Evolutionary conservation across 345 rosid genomes (phyloP).

Genomic region (Pistacia atlantica): DNA sequence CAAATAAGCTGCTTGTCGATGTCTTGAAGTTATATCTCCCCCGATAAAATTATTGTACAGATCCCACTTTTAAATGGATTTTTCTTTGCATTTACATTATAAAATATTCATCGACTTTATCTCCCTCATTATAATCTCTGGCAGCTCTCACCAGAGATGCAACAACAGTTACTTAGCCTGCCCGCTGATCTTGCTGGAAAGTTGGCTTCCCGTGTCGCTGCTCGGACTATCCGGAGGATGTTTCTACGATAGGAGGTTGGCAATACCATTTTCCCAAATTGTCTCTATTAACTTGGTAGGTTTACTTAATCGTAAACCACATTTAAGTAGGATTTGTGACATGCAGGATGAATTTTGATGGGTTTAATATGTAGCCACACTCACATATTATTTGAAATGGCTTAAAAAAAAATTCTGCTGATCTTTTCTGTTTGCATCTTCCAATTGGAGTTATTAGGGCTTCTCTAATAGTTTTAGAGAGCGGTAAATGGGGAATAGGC

Average conservation of each 20-base stretch:
- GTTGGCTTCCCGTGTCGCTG: conserved; percentile 72
- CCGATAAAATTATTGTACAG: not conserved
- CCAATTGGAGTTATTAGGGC: too few relatives aligned
- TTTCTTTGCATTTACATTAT: not conserved
- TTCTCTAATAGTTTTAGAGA: too few relatives aligned
- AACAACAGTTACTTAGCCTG: conserved; percentile 69
- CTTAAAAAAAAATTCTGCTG: not conserved
- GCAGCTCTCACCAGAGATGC: conserved; percentile 84
- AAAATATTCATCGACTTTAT: not conserved
- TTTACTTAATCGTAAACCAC: not conserved
- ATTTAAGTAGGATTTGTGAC: not conserved
- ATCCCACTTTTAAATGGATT: not conserved
- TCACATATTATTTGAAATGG: not conserved
- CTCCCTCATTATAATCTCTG: not conserved
- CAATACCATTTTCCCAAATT: not conserved
- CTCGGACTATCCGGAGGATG: conserved; percentile 73
- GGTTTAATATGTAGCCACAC: not conserved
- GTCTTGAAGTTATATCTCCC: too few relatives aligned
- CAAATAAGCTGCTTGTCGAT: not conserved
- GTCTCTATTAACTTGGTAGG: not conserved
- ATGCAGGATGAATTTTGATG: not conserved
- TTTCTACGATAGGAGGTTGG: conserved; percentile 46
- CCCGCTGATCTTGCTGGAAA: conserved; percentile 77
- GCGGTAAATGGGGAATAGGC: too few relatives aligned
- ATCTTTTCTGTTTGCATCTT: too few relatives aligned